phyloP scores from a whole-genome alignment of 1,139 yeast species.

The Suhomyces taliae region DNA sequence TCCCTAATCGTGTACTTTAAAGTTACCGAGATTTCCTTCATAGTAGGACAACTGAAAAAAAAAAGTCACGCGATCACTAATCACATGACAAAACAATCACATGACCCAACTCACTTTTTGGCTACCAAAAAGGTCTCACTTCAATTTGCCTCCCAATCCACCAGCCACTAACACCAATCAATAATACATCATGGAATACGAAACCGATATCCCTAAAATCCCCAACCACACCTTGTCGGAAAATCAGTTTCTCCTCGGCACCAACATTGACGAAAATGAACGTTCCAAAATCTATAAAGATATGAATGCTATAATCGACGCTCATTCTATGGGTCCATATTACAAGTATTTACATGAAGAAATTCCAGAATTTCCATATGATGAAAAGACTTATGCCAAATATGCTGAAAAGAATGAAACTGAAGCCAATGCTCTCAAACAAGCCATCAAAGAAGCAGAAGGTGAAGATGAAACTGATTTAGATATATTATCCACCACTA shows the following conservation, averaged over 20 bases:
- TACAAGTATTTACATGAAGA: slow-evolving; percentile 67
- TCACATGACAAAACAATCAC: neutral
- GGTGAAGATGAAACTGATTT: slow-evolving; percentile 89
- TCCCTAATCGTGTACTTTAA: too few species aligned
- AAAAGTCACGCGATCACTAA: too few species aligned
- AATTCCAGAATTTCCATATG: slow-evolving; percentile 51
- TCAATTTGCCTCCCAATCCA: slow-evolving; percentile 5
- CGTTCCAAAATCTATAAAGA: slow-evolving; percentile 40
- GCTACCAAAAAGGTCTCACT: neutral
- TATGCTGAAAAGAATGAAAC: slow-evolving; percentile 55
- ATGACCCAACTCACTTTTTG: neutral
- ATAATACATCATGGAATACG: slow-evolving; percentile 30
- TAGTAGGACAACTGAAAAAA: too few species aligned
- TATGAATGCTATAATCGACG: slow-evolving; percentile 54
- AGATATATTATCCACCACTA: slow-evolving; percentile 75
- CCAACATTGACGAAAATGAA: slow-evolving; percentile 24
- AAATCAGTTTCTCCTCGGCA: slow-evolving; percentile 61
- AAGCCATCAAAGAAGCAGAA: slow-evolving; percentile 69
- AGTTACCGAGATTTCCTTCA: too few species aligned
- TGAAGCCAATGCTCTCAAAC: slow-evolving; percentile 57
- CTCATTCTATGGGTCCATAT: slow-evolving; percentile 78
- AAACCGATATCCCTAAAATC: slow-evolving; percentile 55
- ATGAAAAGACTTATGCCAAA: slow-evolving; percentile 53
- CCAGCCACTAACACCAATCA: neutral
- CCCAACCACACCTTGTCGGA: slow-evolving; percentile 85